Evolutionary conservation across 257 asterid species (phyloP).

Genomic region (Fraxinus americana): DNA sequence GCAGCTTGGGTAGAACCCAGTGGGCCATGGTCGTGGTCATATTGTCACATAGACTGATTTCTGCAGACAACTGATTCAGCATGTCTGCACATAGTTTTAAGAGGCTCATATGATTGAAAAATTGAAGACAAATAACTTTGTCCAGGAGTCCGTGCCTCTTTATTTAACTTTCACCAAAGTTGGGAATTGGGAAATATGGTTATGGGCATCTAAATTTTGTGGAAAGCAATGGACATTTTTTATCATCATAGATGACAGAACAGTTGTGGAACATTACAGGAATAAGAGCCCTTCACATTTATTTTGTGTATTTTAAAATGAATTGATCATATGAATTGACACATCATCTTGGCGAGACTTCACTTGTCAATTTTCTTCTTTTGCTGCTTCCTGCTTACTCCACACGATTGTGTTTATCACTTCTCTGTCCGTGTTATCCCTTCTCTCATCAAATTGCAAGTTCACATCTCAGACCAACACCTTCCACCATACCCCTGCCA

Average conservation of each 20-base stretch:
- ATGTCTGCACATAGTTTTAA: neutral
- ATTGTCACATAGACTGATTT: no score
- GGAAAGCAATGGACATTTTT: neutral
- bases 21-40: no score
- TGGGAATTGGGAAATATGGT: neutral
- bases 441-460: neutral
- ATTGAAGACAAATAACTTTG: slow-evolving; percentile 2
- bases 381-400: neutral
- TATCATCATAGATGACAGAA: neutral
- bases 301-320: no score
- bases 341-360: neutral
- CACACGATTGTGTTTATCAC: neutral
- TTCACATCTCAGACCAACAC: neutral
- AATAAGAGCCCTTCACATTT: neutral
- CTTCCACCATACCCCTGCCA: neutral
- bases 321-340: neutral
- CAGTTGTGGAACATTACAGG: neutral
- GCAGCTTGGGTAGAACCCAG: no score
- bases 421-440: neutral
- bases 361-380: neutral
- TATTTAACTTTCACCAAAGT: neutral
- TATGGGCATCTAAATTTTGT: neutral
- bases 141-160: slow-evolving; percentile 1
- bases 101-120: neutral
- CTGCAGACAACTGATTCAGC: neutral